Evolutionary conservation across 495 filamentous ascomycete genomes (phyloP).

Genomic region (Sordaria brevicollis): DNA sequence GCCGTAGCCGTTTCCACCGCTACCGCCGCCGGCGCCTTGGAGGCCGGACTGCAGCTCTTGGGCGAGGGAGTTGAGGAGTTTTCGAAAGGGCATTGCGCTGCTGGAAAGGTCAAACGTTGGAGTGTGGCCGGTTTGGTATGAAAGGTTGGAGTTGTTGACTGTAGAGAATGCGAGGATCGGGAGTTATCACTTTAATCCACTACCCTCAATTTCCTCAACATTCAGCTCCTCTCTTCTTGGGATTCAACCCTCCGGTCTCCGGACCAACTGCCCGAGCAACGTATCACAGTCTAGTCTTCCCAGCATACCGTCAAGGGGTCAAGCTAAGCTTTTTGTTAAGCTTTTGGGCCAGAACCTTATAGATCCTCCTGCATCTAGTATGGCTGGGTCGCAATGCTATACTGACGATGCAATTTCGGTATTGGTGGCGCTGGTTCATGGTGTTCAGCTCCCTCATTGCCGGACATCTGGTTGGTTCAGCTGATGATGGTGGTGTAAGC

Average conservation of each 20-base stretch:
- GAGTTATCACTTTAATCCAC: not conserved
- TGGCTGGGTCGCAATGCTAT: not conserved
- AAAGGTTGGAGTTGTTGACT: not conserved
- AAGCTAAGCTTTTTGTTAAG: not conserved
- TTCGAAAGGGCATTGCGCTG: constrained; percentile 13
- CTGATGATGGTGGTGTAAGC: not conserved
- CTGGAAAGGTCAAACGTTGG: not conserved
- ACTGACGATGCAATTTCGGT: not conserved
- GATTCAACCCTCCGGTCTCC: no score
- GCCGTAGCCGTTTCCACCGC: not conserved
- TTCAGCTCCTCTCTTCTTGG: not conserved
- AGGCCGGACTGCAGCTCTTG: not conserved
- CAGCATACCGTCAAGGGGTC: not conserved
- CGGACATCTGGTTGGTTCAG: not conserved
- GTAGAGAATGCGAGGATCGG: no score
- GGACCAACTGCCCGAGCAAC: not conserved
- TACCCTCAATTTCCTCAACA: not conserved
- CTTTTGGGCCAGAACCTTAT: not conserved
- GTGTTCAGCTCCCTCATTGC: not conserved
- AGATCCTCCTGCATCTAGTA: not conserved
- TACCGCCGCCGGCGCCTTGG: not conserved
- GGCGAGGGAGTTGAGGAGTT: not conserved
- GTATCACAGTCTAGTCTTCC: not conserved
- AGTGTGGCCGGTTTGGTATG: not conserved
- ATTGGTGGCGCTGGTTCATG: not conserved